Conservation (phyloP, 2,329 filamentous ascomycete genomes). For the Rhynchosporium graminicola region DNA sequence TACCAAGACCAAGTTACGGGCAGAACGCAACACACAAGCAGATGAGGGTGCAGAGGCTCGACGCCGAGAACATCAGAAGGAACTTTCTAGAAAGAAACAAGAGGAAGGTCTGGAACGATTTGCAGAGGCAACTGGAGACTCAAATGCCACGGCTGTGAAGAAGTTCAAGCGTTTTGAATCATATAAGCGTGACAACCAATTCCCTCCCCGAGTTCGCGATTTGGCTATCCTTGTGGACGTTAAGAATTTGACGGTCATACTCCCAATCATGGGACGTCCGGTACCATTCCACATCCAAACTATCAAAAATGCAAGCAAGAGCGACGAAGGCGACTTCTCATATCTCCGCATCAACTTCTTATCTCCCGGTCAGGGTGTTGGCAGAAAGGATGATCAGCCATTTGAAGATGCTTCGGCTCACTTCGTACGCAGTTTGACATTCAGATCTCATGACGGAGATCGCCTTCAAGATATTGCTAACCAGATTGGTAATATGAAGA, state of each 20-base stretch:
- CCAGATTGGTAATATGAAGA: slow-evolving; percentile 95
- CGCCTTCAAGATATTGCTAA: slow-evolving; percentile 88
- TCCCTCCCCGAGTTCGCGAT: slow-evolving; percentile 80
- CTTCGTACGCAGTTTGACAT: slow-evolving; percentile 93
- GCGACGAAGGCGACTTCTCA: slow-evolving; percentile 90
- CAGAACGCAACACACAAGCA: slow-evolving; percentile 82
- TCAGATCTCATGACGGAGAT: slow-evolving; percentile 85
- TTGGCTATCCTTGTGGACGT: slow-evolving; percentile 86
- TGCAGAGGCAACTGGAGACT: slow-evolving; percentile 77
- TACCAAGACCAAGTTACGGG: slow-evolving; percentile 87
- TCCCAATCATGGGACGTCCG: slow-evolving; percentile 95
- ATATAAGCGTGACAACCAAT: slow-evolving; percentile 96
- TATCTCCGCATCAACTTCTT: slow-evolving; percentile 97
- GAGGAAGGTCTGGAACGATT: slow-evolving; percentile 84
- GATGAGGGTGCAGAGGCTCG: slow-evolving; percentile 88
- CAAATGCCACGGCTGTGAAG: slow-evolving; percentile 92
- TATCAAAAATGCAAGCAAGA: slow-evolving; percentile 99
- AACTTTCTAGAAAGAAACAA: slow-evolving; percentile 84
- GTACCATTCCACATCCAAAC: slow-evolving; percentile 98
- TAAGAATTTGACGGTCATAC: slow-evolving; percentile 86
- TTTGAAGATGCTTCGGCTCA: slow-evolving; percentile 96
- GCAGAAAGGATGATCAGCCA: slow-evolving; percentile 93
- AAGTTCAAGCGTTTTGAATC: slow-evolving; percentile 99
- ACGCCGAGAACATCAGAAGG: slow-evolving; percentile 89
- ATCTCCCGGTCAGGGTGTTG: slow-evolving; percentile 94